Conservation (phyloP, 805 yeast genomes). For the Nadsonia fulvescens region DNA sequence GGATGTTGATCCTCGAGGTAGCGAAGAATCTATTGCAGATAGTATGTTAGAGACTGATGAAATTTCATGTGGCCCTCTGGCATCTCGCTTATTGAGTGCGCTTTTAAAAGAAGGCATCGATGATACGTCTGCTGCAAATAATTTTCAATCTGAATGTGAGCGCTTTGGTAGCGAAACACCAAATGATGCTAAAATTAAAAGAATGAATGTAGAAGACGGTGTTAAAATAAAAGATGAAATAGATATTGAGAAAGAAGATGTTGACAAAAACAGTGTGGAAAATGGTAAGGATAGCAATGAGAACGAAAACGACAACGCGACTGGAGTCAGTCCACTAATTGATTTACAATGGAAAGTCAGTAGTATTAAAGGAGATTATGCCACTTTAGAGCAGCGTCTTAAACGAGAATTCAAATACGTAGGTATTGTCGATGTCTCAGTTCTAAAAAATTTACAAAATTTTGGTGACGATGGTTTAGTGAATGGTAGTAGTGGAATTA, state of each 20-base stretch:
- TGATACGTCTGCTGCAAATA: too few species aligned
- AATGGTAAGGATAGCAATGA: constrained; percentile 6
- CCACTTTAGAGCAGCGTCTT: constrained; percentile 69
- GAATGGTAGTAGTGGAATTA: constrained; percentile 9
- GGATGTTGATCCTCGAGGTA: constrained; percentile 32
- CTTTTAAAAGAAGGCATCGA: constrained; percentile 36
- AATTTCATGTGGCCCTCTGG: constrained; percentile 79
- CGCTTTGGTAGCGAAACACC: too few species aligned
- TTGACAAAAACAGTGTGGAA: constrained; percentile 21
- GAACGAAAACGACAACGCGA: constrained; percentile 7
- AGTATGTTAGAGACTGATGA: constrained; percentile 50
- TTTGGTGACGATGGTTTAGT: constrained; percentile 11
- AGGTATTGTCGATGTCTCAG: constrained; percentile 44
- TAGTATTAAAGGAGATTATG: constrained; percentile 41
- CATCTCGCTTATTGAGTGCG: constrained; percentile 70
- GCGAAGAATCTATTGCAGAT: constrained; percentile 39
- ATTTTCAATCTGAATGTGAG: too few species aligned
- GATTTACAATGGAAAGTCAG: constrained; percentile 28
- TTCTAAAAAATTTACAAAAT: constrained; percentile 17
- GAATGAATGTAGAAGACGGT: too few species aligned
- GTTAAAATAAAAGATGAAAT: too few species aligned
- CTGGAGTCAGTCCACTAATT: constrained; percentile 20
- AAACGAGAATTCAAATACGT: constrained; percentile 77
- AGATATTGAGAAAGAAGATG: too few species aligned
- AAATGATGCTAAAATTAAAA: too few species aligned